Percentiles rank a stretch among this genome's conserved stretches.
Evolutionary conservation across 2,329 filamentous ascomycete species (phyloP).

Genomic region (Cladosporium oxysporum): DNA sequence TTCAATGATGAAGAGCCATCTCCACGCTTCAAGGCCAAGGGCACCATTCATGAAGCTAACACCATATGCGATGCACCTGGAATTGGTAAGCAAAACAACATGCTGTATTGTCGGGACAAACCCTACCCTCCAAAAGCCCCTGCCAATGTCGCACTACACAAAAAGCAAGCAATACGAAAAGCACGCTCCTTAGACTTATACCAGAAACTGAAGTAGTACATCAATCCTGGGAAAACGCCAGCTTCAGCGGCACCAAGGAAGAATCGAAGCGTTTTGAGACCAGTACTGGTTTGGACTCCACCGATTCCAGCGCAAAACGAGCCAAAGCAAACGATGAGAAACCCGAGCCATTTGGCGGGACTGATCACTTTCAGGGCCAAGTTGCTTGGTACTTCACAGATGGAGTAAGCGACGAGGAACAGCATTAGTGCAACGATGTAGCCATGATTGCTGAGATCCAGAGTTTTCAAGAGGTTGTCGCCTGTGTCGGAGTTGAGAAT

Average conservation of each 20-base stretch:
- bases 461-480: conserved; percentile 27
- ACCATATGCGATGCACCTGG: conserved; percentile 61
- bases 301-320: conserved; percentile 26
- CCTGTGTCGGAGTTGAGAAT: conserved; percentile 18
- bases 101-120: conserved; percentile 50
- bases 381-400: conserved; percentile 38
- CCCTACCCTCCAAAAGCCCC: conserved; percentile 55
- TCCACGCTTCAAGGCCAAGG: neutral
- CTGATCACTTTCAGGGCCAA: conserved; percentile 25
- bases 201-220: conserved; percentile 51
- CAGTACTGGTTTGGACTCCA: conserved; percentile 25
- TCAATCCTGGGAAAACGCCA: conserved; percentile 53
- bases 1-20: conserved; percentile 48
- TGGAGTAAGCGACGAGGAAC: conserved; percentile 55
- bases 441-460: conserved; percentile 39
- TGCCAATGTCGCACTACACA: conserved; percentile 41
- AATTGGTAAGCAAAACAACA: conserved; percentile 54
- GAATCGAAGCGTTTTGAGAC: conserved; percentile 18
- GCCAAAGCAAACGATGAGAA: conserved; percentile 17
- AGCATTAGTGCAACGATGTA: conserved; percentile 64
- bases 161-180: conserved; percentile 47
- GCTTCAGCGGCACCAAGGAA: conserved; percentile 38
- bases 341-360: conserved; percentile 27
- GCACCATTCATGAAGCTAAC: conserved; percentile 45
- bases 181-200: conserved; percentile 48